Evolutionary conservation across 2,329 filamentous ascomycete genomes (phyloP).

Genomic region (Nothomitra cinnamomea): DNA sequence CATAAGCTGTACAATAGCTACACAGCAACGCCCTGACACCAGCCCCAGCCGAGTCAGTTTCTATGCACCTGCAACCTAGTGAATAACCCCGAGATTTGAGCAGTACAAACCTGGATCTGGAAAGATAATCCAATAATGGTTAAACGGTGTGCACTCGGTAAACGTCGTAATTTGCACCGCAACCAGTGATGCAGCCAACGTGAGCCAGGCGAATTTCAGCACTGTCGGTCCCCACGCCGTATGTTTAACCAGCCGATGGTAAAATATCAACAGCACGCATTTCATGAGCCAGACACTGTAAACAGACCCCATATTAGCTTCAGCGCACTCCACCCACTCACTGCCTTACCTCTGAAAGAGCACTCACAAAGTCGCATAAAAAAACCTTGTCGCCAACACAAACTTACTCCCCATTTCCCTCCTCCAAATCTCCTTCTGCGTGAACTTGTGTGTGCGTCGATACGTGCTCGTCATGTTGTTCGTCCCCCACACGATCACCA

Average conservation of each 20-base stretch:
- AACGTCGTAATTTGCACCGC: constrained; percentile 20
- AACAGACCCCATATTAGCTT: background rate
- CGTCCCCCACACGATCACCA: constrained; percentile 22
- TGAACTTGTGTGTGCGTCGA: constrained; percentile 16
- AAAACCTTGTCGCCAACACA: constrained; percentile 12
- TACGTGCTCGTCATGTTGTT: constrained; percentile 18
- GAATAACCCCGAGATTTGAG: background rate
- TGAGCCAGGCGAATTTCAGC: constrained; percentile 14
- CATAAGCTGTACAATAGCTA: constrained; percentile 20
- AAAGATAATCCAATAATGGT: constrained; percentile 39
- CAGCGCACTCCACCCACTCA: background rate
- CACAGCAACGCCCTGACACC: constrained; percentile 11
- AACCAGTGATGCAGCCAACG: constrained; percentile 18
- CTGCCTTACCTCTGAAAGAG: background rate
- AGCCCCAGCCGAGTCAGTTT: background rate
- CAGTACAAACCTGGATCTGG: constrained; percentile 21
- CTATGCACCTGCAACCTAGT: background rate
- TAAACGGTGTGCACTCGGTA: constrained; percentile 28
- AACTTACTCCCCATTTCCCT: constrained; percentile 21
- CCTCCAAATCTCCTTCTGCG: constrained; percentile 18
- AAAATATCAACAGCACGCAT: constrained; percentile 14
- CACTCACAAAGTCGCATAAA: background rate
- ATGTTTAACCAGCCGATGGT: constrained; percentile 12
- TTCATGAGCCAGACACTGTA: constrained; percentile 14
- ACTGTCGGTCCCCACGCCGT: constrained; percentile 11